phyloP scores from a whole-genome alignment of 2,329 filamentous ascomycete genomes.

The Ophiocordyceps polyrhachis-furcata region DNA sequence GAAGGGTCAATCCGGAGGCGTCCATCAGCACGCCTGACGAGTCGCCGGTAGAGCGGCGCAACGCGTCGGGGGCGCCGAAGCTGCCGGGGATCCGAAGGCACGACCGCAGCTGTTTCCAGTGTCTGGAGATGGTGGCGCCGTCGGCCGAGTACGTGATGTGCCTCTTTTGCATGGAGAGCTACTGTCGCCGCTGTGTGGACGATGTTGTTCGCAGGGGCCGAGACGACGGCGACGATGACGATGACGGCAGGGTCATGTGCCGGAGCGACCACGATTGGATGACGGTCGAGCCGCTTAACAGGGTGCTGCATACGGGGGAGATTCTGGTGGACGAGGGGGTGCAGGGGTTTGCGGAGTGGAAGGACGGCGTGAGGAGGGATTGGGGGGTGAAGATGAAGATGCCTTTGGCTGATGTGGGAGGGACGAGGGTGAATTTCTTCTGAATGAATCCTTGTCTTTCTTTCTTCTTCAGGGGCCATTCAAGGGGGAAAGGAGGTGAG shows the following conservation, averaged over 20 bases:
- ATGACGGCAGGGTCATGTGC: conserved; percentile 12
- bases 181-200: conserved; percentile 16
- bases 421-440: too few relatives aligned
- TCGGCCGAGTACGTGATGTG: conserved; percentile 17
- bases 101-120: conserved; percentile 19
- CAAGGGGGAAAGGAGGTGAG: too few relatives aligned
- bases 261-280: conserved; percentile 21
- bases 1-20: conserved; percentile 13
- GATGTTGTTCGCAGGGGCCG: conserved; percentile 11
- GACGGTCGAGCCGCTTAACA: conserved; percentile 16
- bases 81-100: conserved; percentile 16
- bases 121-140: conserved; percentile 14
- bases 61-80: conserved; percentile 12
- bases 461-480: too few relatives aligned
- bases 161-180: conserved; percentile 19
- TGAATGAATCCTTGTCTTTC: too few relatives aligned
- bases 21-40: conserved; percentile 10
- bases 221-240: conserved; percentile 13
- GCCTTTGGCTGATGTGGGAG: background rate
- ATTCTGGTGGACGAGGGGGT: conserved; percentile 17
- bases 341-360: conserved; percentile 17
- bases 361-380: conserved; percentile 12
- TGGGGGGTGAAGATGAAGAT: conserved; percentile 7
- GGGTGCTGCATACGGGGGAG: conserved; percentile 17
- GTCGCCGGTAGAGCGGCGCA: conserved; percentile 10